Conservation (phyloP, 1,139 yeast species). For the Hanseniaspora gamundiae region DNA sequence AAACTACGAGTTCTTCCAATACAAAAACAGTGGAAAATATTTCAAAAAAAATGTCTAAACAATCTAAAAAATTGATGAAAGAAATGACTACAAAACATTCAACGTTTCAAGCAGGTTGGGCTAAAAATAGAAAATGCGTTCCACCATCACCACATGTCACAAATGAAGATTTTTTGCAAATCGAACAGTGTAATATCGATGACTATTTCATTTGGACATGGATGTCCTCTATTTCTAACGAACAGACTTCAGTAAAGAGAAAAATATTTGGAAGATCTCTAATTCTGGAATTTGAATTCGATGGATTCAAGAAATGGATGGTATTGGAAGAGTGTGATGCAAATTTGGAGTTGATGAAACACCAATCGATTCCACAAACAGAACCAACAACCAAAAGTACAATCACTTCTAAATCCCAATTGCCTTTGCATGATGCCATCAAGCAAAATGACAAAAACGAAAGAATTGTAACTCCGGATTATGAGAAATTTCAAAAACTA, state of each 20-base stretch:
- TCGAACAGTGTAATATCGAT: slow-evolving; percentile 59
- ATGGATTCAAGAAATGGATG: slow-evolving; percentile 77
- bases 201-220: slow-evolving; percentile 90
- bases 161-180: slow-evolving; percentile 27
- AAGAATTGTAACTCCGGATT: slow-evolving; percentile 13
- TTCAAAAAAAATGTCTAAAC: slow-evolving; percentile 55
- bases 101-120: slow-evolving; percentile 31
- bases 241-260: slow-evolving; percentile 55
- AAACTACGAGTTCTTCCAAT: slow-evolving; percentile 5
- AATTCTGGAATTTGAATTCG: slow-evolving; percentile 55
- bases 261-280: slow-evolving; percentile 68
- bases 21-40: slow-evolving; percentile 38
- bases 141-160: slow-evolving; percentile 8
- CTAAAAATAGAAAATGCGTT: slow-evolving; percentile 14
- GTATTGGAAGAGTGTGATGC: slow-evolving; percentile 60
- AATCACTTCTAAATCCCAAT: background rate
- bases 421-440: background rate
- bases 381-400: slow-evolving; percentile 4
- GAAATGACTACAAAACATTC: slow-evolving; percentile 41
- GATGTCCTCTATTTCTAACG: slow-evolving; percentile 68
- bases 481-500: slow-evolving; percentile 16
- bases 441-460: background rate
- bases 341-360: slow-evolving; percentile 27
- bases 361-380: slow-evolving; percentile 7
- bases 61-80: slow-evolving; percentile 56